Evolutionary conservation across 2,329 filamentous ascomycete species (phyloP).

Genomic region (Hymenoscyphus occultus): DNA sequence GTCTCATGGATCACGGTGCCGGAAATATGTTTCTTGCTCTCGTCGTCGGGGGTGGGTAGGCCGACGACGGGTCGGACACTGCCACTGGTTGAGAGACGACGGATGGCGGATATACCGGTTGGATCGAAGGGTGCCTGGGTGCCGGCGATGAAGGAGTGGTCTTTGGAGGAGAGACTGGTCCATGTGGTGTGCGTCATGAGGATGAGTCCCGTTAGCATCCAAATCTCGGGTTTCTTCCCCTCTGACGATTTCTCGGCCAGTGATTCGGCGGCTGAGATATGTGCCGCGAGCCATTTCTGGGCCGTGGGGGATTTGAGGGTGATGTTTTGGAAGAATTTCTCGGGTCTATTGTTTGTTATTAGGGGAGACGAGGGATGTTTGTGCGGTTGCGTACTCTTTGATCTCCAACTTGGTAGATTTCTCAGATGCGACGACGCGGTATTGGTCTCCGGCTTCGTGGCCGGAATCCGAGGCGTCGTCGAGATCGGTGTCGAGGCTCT

Average conservation of each 20-base stretch:
- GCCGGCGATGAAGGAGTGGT: slow-evolving; percentile 20
- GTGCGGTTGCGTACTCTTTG: slow-evolving; percentile 20
- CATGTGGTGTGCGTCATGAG: slow-evolving; percentile 31
- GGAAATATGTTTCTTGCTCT: slow-evolving; percentile 14
- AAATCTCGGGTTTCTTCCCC: slow-evolving; percentile 19
- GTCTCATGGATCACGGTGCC: slow-evolving; percentile 27
- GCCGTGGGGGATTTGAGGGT: slow-evolving; percentile 24
- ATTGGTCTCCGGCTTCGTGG: slow-evolving; percentile 18
- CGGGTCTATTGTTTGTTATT: slow-evolving; percentile 13
- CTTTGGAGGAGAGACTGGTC: slow-evolving; percentile 22
- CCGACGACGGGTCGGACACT: slow-evolving; percentile 24
- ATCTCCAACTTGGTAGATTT: slow-evolving; percentile 26
- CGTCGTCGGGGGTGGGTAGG: slow-evolving; percentile 13
- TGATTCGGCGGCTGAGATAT: slow-evolving; percentile 24
- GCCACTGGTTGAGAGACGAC: slow-evolving; percentile 24
- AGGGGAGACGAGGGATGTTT: no score
- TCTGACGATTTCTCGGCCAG: slow-evolving; percentile 1
- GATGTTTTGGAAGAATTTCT: slow-evolving; percentile 24
- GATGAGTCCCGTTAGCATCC: slow-evolving; percentile 28
- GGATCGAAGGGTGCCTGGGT: slow-evolving; percentile 26
- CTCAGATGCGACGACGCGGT: slow-evolving; percentile 26
- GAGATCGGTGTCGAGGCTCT: slow-evolving; percentile 15
- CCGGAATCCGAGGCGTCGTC: slow-evolving; percentile 15
- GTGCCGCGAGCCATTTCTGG: slow-evolving; percentile 27
- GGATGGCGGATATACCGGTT: slow-evolving; percentile 20